Evolutionary conservation across 805 yeast genomes (phyloP).

Genomic region (Lipomyces yamanashiensis): DNA sequence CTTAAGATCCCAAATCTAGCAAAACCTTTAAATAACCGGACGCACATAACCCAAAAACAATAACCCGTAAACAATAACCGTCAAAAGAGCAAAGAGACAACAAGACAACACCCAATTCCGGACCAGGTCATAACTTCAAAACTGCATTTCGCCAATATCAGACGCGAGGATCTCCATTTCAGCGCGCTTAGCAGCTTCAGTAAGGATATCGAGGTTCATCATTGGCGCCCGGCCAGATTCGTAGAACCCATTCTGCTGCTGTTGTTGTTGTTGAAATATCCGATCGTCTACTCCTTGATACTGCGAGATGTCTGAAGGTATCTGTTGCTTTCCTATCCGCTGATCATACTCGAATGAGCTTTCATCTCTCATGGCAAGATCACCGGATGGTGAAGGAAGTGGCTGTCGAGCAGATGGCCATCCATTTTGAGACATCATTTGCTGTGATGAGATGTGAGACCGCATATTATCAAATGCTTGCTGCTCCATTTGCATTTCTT

Average conservation of each 20-base stretch:
- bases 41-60: neutral
- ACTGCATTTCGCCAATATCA: constrained; percentile 40
- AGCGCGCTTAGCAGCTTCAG: constrained; percentile 45
- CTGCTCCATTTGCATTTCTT: neutral
- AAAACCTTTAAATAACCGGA: too few species aligned
- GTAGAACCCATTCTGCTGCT: neutral
- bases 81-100: neutral
- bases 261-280: constrained; percentile 2
- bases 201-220: constrained; percentile 39
- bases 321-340: too few species aligned
- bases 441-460: neutral
- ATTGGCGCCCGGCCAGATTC: neutral
- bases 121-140: neutral
- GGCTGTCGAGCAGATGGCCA: constrained; percentile 10
- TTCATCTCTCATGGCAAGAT: neutral
- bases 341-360: neutral
- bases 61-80: neutral
- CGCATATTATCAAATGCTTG: neutral
- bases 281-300: neutral
- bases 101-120: neutral
- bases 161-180: constrained; percentile 42
- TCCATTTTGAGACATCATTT: neutral
- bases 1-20: too few species aligned
- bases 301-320: neutral
- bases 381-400: constrained; percentile 20